phyloP scores from a whole-genome alignment of 495 filamentous ascomycete genomes.

The Trichocladium antarcticum region DNA sequence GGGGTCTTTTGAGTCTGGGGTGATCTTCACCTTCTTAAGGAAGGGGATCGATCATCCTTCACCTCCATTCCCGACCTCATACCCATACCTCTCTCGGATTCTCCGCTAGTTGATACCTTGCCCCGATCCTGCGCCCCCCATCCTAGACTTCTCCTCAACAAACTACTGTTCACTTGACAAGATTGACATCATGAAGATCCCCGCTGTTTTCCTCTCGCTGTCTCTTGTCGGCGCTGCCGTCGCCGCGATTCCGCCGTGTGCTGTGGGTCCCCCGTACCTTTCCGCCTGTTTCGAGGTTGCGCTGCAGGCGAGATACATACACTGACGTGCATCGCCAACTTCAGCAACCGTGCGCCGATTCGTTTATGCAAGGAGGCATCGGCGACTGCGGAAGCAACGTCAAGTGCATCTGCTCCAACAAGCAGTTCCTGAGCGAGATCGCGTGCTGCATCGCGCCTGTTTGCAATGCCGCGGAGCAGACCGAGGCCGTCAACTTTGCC shows the following conservation, averaged over 20 bases:
- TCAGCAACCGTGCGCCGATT: constrained; percentile 46
- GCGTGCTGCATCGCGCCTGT: constrained; percentile 51
- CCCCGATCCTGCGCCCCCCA: too few relatives aligned
- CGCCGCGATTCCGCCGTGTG: constrained; percentile 46
- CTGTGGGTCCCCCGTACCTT: too few relatives aligned
- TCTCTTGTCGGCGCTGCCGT: constrained; percentile 23
- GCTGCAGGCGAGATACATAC: neutral
- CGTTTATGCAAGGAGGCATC: constrained; percentile 35
- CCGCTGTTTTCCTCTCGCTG: constrained; percentile 23
- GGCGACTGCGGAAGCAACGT: constrained; percentile 48
- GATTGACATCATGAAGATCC: constrained; percentile 30
- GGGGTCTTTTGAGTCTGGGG: too few relatives aligned
- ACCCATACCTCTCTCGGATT: neutral
- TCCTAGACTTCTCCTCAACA: too few relatives aligned
- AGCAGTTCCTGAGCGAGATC: constrained; percentile 48
- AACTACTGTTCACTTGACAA: too few relatives aligned
- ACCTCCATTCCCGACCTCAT: neutral
- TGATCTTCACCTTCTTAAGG: too few relatives aligned
- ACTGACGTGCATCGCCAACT: neutral
- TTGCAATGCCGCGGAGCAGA: constrained; percentile 47
- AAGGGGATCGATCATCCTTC: too few relatives aligned
- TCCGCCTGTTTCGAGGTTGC: neutral
- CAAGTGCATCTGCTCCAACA: constrained; percentile 56
- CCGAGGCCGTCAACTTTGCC: constrained; percentile 29
- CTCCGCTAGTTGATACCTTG: neutral